Evolutionary conservation across 257 asterid genomes (phyloP), one percentile per base, ranked within the genome.

Genomic region (Fraxinus excelsior): DNA sequence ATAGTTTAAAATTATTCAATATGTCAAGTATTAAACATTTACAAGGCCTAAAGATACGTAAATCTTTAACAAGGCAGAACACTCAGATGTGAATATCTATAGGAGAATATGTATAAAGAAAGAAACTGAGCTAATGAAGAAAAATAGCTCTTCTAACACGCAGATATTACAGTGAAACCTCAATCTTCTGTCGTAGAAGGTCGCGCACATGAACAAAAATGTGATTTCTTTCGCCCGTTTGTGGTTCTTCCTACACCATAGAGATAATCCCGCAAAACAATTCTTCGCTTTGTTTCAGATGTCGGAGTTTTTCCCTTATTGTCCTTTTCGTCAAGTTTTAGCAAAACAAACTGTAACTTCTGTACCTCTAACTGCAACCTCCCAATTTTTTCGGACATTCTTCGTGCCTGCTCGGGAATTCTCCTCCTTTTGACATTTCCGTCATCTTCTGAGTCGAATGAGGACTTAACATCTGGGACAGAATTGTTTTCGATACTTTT

Each of bases 361-460:
- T 86, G 88, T 46, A 88, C 86, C 78, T 86, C 90, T 82, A 86
- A 67, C 84, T 88, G 90, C 82, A 88, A 38, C 56, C 90, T 79
- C 53, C 90, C 92, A 13, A 88, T 83, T 73, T 81, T 85, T 76
- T 88, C 92, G 1, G 92, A 86, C 68, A 88, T 58, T 44, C 80
- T 76, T 49, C 85, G 81, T 13, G 89, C 89, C 73, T 86, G 90
- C 69, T 86, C 92, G 10, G 88, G 80, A 23, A 78, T 80, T 76
- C 86, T 92, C 87, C 87, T 90, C 86, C 88, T 88, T 83, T 81
- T 86, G 19, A 71, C 78, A 14, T 82, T 79, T 34, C 83, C 94
- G 40, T 87, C 89, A 8, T 89, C 96, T 66, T 90, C 96, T 0
- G 84, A 85, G 78, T 90, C 99, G 78, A 91, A 80, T 1, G 97